Conservation (phyloP, 1,284 basidiomycete species). For the Ceratobasidium sp. region DNA sequence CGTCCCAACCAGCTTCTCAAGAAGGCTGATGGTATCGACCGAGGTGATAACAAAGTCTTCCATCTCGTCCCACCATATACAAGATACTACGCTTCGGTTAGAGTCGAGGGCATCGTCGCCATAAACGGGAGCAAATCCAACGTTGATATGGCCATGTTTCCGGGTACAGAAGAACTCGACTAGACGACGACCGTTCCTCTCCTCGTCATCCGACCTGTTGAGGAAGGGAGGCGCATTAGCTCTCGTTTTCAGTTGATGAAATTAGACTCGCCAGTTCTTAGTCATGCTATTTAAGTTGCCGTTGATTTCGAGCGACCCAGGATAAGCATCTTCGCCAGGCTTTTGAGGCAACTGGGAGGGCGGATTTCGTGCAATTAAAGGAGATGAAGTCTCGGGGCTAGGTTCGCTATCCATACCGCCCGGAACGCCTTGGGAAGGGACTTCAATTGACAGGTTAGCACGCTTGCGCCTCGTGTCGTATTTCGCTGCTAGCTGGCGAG, state of each 20-base stretch:
- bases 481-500: background rate
- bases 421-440: background rate
- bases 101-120: slow-evolving; percentile 66
- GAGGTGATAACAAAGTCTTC: slow-evolving; percentile 90
- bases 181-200: slow-evolving; percentile 70
- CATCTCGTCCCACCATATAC: slow-evolving; percentile 86
- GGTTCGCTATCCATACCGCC: background rate
- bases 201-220: slow-evolving; percentile 68
- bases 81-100: slow-evolving; percentile 77
- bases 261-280: background rate
- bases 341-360: background rate
- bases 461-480: background rate
- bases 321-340: slow-evolving; percentile 5
- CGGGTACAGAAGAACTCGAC: slow-evolving; percentile 74
- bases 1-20: slow-evolving; percentile 86
- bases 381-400: background rate
- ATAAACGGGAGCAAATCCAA: slow-evolving; percentile 69
- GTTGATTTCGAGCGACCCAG: background rate
- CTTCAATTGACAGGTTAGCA: background rate
- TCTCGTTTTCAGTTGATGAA: background rate
- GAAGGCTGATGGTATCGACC: slow-evolving; percentile 92
- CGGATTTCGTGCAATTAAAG: background rate
- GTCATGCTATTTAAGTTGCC: slow-evolving; percentile 23
- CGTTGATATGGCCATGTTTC: slow-evolving; percentile 67
- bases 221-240: background rate